A percentile compares a stretch with the other conserved stretches of the same genome.
phyloP scores from a whole-genome alignment of 1,139 yeast genomes.

The Lodderomyces oxycetoniae region DNA sequence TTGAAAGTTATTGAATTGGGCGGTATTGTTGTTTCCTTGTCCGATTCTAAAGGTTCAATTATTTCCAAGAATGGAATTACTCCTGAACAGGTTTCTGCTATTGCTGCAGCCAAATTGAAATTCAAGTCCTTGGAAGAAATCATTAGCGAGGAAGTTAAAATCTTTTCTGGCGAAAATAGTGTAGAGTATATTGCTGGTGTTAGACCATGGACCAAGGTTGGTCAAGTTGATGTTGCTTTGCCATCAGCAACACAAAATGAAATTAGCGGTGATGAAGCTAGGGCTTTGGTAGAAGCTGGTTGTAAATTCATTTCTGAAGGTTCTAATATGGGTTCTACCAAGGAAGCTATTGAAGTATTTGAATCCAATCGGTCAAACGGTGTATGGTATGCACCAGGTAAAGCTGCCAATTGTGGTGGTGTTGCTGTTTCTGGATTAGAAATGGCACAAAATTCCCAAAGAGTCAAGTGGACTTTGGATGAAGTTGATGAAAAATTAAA shows the following conservation, averaged over 20 bases:
- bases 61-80: slow-evolving; percentile 77
- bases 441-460: slow-evolving; percentile 99
- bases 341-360: slow-evolving; percentile 91
- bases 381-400: slow-evolving; percentile 99
- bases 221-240: slow-evolving; percentile 89
- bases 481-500: slow-evolving; percentile 85
- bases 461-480: slow-evolving; percentile 82
- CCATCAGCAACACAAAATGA: slow-evolving; percentile 99
- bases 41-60: slow-evolving; percentile 91
- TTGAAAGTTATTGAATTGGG: slow-evolving; percentile 96
- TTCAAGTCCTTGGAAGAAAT: slow-evolving; percentile 76
- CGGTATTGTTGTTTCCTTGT: slow-evolving; percentile 86
- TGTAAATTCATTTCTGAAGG: slow-evolving; percentile 96
- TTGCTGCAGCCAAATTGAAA: slow-evolving; percentile 76
- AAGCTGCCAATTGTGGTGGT: slow-evolving; percentile 99
- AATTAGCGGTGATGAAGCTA: slow-evolving; percentile 95
- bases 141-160: slow-evolving; percentile 48
- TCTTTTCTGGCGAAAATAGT: slow-evolving; percentile 49
- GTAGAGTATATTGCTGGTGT: slow-evolving; percentile 86
- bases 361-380: slow-evolving; percentile 76
- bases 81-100: slow-evolving; percentile 68
- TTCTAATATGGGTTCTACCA: slow-evolving; percentile 98
- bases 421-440: slow-evolving; percentile 98
- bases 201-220: slow-evolving; percentile 94
- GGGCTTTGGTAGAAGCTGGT: slow-evolving; percentile 88